Evolutionary conservation across 768 basidiomycete genomes (phyloP).

Genomic region (Russula lepida): DNA sequence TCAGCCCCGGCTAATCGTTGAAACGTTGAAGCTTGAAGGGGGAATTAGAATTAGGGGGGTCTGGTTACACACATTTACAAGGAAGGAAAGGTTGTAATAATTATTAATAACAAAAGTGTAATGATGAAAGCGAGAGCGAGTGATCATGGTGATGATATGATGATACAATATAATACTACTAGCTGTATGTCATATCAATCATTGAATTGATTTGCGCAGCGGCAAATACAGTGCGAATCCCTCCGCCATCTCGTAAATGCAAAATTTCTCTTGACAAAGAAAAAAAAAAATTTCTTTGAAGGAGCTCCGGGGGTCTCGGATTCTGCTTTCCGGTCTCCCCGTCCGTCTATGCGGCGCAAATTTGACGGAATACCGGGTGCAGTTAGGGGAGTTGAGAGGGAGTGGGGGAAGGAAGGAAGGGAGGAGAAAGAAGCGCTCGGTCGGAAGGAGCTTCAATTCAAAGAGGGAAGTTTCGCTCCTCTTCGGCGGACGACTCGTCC

Average conservation of each 20-base stretch:
- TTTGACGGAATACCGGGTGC: not conserved
- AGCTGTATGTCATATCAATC: too few species aligned
- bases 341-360: not conserved
- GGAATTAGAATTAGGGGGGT: not conserved
- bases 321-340: not conserved
- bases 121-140: not conserved
- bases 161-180: not conserved
- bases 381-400: not conserved
- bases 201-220: too few species aligned
- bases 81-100: not conserved
- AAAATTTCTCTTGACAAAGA: not conserved
- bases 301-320: not conserved
- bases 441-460: not conserved
- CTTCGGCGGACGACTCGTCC: too few species aligned
- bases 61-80: not conserved
- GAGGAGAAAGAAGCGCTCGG: too few species aligned
- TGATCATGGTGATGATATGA: not conserved
- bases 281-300: not conserved
- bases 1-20: not conserved
- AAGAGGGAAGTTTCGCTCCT: not conserved
- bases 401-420: not conserved
- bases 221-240: too few species aligned
- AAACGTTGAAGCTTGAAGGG: not conserved
- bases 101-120: not conserved
- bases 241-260: not conserved